Conservation (phyloP, 2,329 filamentous ascomycete species). For the Tolypocladium sp. region DNA sequence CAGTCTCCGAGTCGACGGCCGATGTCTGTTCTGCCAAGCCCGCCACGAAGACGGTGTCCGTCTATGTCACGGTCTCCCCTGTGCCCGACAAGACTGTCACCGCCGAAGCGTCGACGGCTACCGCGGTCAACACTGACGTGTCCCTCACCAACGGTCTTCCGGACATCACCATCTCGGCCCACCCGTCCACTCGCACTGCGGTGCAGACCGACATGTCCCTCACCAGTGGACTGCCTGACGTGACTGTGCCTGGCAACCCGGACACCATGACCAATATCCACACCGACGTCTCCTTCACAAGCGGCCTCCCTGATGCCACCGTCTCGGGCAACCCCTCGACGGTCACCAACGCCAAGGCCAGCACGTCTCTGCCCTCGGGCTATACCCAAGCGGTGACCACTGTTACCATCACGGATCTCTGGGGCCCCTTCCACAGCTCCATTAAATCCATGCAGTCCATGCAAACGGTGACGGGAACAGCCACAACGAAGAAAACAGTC, state of each 20-base stretch:
- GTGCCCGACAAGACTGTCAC: conserved; percentile 16
- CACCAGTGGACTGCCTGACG: conserved; percentile 14
- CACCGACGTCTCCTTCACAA: conserved; percentile 17
- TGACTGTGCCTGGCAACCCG: conserved; percentile 18
- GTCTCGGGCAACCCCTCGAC: conserved; percentile 21
- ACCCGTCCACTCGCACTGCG: conserved; percentile 12
- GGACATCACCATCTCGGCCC: conserved; percentile 18
- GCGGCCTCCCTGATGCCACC: conserved; percentile 20
- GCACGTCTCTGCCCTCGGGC: conserved; percentile 11
- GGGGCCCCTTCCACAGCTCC: conserved; percentile 6
- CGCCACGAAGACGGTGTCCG: conserved; percentile 15
- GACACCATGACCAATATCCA: conserved; percentile 19
- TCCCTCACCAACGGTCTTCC: conserved; percentile 10
- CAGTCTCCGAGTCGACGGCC: conserved; percentile 1
- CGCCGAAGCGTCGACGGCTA: conserved; percentile 6
- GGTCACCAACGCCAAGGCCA: conserved; percentile 17
- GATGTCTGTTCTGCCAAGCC: conserved; percentile 5
- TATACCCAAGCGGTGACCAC: conserved; percentile 7
- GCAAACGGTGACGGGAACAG: neutral
- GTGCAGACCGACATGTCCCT: conserved; percentile 11
- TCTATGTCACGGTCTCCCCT: conserved; percentile 10
- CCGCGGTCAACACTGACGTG: conserved; percentile 1
- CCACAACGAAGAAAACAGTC: conserved; percentile 11
- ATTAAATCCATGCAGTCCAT: neutral
- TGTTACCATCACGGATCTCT: conserved; percentile 21